Evolutionary conservation across 2,329 filamentous ascomycete genomes (phyloP).

Genomic region (Aspergillus ustus): DNA sequence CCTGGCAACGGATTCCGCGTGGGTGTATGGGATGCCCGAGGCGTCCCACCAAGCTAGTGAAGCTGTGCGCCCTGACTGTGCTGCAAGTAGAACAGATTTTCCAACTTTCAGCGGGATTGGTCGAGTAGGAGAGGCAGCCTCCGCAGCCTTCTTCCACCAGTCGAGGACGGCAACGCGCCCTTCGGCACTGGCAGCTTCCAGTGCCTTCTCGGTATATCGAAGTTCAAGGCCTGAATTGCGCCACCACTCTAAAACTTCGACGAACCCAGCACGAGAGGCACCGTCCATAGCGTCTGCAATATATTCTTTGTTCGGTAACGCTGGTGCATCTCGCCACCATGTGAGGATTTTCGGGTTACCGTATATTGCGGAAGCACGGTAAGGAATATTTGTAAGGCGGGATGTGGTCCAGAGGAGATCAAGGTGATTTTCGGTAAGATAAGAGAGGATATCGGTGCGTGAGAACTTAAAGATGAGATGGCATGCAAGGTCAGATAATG

Average conservation of each 20-base stretch:
- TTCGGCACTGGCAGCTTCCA: constrained; percentile 84
- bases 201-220: constrained; percentile 82
- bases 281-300: constrained; percentile 83
- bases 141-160: constrained; percentile 83
- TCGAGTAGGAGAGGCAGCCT: constrained; percentile 58
- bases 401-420: constrained; percentile 87
- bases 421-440: constrained; percentile 67
- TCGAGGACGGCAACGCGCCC: constrained; percentile 85
- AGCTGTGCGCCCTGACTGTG: constrained; percentile 77
- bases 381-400: constrained; percentile 78
- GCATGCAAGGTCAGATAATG: constrained; percentile 79
- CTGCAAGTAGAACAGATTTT: constrained; percentile 80
- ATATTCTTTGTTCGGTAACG: constrained; percentile 85
- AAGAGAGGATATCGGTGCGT: constrained; percentile 76
- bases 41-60: constrained; percentile 88
- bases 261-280: constrained; percentile 82
- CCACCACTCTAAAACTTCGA: constrained; percentile 92
- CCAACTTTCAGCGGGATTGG: constrained; percentile 73
- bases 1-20: constrained; percentile 81
- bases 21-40: constrained; percentile 76
- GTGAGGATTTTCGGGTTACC: constrained; percentile 82
- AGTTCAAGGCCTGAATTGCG: constrained; percentile 77
- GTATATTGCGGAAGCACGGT: constrained; percentile 86
- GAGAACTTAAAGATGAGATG: constrained; percentile 92
- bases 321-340: constrained; percentile 86